Base-by-base conservation (phyloP, 2,329 filamentous ascomycete species). In the Hortaea sp. region DNA sequence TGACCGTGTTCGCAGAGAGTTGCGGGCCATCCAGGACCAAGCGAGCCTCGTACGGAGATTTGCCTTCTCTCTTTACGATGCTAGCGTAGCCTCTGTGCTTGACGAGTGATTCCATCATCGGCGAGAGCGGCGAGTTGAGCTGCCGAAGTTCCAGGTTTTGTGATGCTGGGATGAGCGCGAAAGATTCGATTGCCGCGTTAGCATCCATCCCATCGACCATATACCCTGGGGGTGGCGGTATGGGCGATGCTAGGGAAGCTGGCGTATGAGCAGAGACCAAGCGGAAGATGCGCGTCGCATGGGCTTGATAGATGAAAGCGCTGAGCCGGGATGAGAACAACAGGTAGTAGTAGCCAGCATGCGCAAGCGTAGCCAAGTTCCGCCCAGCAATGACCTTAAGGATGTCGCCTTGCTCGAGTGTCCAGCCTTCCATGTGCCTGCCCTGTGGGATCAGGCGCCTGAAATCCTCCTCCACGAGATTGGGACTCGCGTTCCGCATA, bases 401-500 rank as follows among this genome's bases (percentile, higher is more conserved):
- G 30, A 87, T 79, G 29, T 78, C 78, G 46, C 71, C 73, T 7
- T 66, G 60, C 12, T 63, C 57, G 12, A 76, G 71, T 5, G 49
- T 55, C 84, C 85, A 88, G 37, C 75, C 75, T 50, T 83, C 78
- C 31, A 89, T 75, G 54, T 85, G 79, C 45, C 70, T 65, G 40
- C 79, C 78, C 56, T 74, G 76, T 1, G 75, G 75, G 5, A 79
- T 73, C 12, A 88, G 65, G 46, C 84, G 80, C 52, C 78, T 74
- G 64, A 90, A 89, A 66, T 90, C 85, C 53, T 75, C 76, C 55
- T 82, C 76, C 13, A 71, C 69, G 39, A 89, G 71, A 13, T 76
- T 73, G 47, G 72, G 73, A 56, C 76, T 78, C 5, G 78, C 73
- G 35, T 77, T 75, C 13, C 69, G 69, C 34, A 88, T 65, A 38